Evolutionary conservation across 805 yeast genomes (phyloP).

Genomic region (Saccharomycopsis guyanensis): DNA sequence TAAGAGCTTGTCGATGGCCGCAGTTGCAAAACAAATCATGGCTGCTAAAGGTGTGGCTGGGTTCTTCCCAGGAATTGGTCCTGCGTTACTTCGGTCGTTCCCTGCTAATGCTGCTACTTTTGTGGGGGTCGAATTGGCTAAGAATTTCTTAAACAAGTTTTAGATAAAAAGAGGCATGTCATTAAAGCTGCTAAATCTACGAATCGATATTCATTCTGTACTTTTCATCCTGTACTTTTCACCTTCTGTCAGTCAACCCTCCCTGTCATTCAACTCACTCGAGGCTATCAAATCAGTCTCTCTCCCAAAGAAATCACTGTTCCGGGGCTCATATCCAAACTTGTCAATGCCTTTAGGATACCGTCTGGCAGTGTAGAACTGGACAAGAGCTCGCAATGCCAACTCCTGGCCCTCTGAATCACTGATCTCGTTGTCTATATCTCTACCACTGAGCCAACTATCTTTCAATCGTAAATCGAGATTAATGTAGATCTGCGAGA

Average conservation of each 20-base stretch:
- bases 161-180: not conserved
- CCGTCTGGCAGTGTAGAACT: constrained; percentile 60
- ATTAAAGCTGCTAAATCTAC: too few relatives aligned
- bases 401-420: constrained; percentile 81
- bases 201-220: too few relatives aligned
- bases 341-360: constrained; percentile 45
- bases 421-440: constrained; percentile 63
- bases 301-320: constrained; percentile 35
- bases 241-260: too few relatives aligned
- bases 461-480: constrained; percentile 67
- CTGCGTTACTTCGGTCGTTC: constrained; percentile 89
- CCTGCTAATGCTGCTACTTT: constrained; percentile 99
- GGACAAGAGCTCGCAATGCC: constrained; percentile 70
- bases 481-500: constrained; percentile 77
- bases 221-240: too few relatives aligned
- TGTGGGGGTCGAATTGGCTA: constrained; percentile 84
- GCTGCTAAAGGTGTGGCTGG: constrained; percentile 75
- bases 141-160: constrained; percentile 3
- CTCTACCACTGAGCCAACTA: constrained; percentile 82
- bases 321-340: constrained; percentile 45
- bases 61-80: constrained; percentile 96
- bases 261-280: constrained; percentile 22
- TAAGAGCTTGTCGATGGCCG: constrained; percentile 44
- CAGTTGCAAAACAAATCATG: constrained; percentile 65
- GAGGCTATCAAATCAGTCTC: constrained; percentile 32